Base-by-base conservation (phyloP, 495 filamentous ascomycete genomes). In the Daldinia bambusicola region DNA sequence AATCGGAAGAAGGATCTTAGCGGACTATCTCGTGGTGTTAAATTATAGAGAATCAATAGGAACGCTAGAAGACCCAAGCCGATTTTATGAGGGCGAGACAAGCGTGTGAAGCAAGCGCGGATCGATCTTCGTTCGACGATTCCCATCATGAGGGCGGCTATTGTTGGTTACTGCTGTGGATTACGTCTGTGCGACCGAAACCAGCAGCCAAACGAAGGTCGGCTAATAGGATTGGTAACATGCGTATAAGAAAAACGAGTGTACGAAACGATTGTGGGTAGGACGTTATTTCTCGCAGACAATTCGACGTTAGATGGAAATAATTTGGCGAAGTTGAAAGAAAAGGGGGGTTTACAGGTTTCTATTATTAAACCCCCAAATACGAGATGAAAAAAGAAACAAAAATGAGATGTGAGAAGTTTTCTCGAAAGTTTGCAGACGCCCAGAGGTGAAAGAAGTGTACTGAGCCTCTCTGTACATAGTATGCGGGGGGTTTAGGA, bases 31-130 rank as follows among this genome's bases (percentile, higher is more conserved):
- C 69, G 72, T 1, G 75, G 65, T 5, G 73, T 69, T 7, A 74
- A 63, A 55, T 30, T 63, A 31, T 77, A 77, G 38, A 74, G 48
- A 41, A 77, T 32, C 18, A 75, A 72, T n/a, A 77, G 48, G 32
- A 72, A 70, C n/a, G 64, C 41, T 5, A 70, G n/a, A 5, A 66
- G 22, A 9, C 34, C 70, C 8, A 77, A 26, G 16, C 55, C 60
- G 37, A 75, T 61, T 61, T 75, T 77, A n/a, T 77, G 75, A 43
- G 70, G 67, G 4, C 75, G 75, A 56, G 75, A 71, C 50, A 67
- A 59, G 26, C 75, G 75, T 5, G 65, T 66, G 48, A 72, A 63
- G 38, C 71, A 72, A 20, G 75, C 67, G 60, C 75, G 73, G 67
- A 77, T 57, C 20, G 71, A 66, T 31, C 69, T 68, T 30, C 73